Base-by-base conservation (phyloP, 75 land plant genomes). In the Sequoiadendron giganteum region DNA sequence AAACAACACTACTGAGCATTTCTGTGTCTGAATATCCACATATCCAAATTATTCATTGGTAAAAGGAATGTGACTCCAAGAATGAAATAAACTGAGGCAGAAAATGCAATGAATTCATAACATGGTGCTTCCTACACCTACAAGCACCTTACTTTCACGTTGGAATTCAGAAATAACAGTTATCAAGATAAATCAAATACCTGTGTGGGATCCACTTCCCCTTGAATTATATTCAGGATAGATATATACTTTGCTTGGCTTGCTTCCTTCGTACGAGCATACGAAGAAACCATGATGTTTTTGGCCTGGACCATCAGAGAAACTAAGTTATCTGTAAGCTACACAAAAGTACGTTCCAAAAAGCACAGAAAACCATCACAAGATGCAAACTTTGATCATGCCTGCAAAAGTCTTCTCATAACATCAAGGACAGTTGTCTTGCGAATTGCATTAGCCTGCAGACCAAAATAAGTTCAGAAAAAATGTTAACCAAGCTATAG, bases 171-270 rank as follows among this genome's bases (percentile, higher is more conserved):
- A 54, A 86, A 18, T 3, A 70, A 38, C 15, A 14, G 19, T 13
- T 76, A 14, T 70, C 86, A 86, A 38, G 9, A 73, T 21, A 73
- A 43, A 83, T 85, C 3, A 54, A 52, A 65, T 91, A 98, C 99
- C 99, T 98, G 99, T 81, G 99, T 98, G 61, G 99, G 99, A 85
- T 98, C 99, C 10, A 98, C 99, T 89, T 98, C 99, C 80, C 99
- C 99, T 89, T 98, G 99, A 84, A 98, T 98, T 43, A 98, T 98
- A 80, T 98, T 98, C 86, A 98, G 90, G 77, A 98, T 98, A 39
- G 99, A 98, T 87, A 98, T 98, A 80, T 98, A 98, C 88, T 98
- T 98, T 72, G 99, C 99, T 88, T 98, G 99, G 85, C 99, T 98
- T 54, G 99, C 99, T 89, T 97, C 99, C 87, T 97, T 98, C 18